These are phyloP conservation scores for Saccharum spontaneum DNA, from an alignment of 176 grass and related monocot species.

Conservation along the genomic window DNA sequence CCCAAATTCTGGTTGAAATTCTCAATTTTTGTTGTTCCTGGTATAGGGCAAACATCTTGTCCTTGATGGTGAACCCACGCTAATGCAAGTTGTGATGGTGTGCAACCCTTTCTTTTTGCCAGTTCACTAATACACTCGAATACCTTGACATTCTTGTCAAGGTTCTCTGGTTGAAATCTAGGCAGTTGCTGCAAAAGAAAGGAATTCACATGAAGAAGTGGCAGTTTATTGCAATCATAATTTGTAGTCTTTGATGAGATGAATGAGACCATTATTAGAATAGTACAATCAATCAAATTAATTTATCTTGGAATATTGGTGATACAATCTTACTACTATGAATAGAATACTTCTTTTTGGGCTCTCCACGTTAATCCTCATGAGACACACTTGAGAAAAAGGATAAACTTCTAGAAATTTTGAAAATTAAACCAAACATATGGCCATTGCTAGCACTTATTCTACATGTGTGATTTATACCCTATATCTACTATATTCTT, in stretches of 20 bases:
- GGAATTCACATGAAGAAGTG: background rate
- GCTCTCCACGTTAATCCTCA: too few species aligned
- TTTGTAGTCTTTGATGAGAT: background rate
- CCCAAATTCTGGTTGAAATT: background rate
- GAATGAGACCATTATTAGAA: too few species aligned
- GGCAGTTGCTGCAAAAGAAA: background rate
- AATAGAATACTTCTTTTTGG: too few species aligned
- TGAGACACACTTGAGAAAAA: too few species aligned
- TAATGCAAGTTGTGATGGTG: background rate
- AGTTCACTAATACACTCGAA: constrained; percentile 21
- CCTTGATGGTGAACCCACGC: constrained; percentile 16
- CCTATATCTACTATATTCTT: too few species aligned
- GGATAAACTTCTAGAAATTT: too few species aligned
- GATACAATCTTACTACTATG: too few species aligned
- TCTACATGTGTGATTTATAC: too few species aligned
- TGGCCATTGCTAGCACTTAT: too few species aligned
- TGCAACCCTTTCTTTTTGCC: constrained; percentile 29
- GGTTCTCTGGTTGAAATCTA: constrained; percentile 28
- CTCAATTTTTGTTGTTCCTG: background rate
- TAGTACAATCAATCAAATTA: too few species aligned
- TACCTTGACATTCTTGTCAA: constrained; percentile 1
- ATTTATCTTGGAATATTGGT: too few species aligned
- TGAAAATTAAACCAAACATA: too few species aligned
- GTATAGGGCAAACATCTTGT: constrained; percentile 2
- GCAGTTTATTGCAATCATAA: background rate